Base-by-base conservation (phyloP, 148 eudicot genomes). In the Simmondsia chinensis region DNA sequence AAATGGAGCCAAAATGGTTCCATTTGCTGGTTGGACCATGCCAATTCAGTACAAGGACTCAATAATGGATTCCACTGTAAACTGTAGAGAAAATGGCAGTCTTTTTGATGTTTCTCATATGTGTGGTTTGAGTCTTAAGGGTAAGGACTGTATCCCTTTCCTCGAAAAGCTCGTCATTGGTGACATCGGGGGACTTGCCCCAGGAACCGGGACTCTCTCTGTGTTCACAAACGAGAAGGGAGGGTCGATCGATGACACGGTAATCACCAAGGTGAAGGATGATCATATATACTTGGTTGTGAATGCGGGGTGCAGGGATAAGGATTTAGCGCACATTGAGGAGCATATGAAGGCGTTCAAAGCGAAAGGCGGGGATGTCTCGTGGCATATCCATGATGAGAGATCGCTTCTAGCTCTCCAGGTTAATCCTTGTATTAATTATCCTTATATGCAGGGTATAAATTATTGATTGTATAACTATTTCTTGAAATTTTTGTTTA, bases 1-100 rank as follows among this genome's bases (percentile, higher is more conserved):
- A 22, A 17, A 91, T 68, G 95, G 95, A 25, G 97, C 80, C 25
- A 91, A 91, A 63, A 91, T 85, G 95, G 97, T 91, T 11, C 97
- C 97, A n/a, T 91, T 91, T 79, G 95, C 95, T 22, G 95, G 97
- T 21, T 85, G 95, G 85, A 82, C 94, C 65, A 85, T 91, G 97
- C 97, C 97, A 33, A 91, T 91, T 50, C 97, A 91, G 63, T 91
- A 91, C 80, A 91, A 84, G 60, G 97, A 91, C 56, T 81, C 97
- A 3, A 91, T 91, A 33, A 91, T 91, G 85, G 97, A 91, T 50
- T 85, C 95, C 3, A 84, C 97, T 21, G 26, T 82, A 20, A 91
- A 91, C 34, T 85, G 95, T 54, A 69, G 97, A 68, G 85, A 74
- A 63, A 82, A 91, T 42, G 97, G 97, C 8, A 63, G 88, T 25